phyloP scores from a whole-genome alignment of 1,284 basidiomycete genomes.

The Takashimella koratensis region DNA sequence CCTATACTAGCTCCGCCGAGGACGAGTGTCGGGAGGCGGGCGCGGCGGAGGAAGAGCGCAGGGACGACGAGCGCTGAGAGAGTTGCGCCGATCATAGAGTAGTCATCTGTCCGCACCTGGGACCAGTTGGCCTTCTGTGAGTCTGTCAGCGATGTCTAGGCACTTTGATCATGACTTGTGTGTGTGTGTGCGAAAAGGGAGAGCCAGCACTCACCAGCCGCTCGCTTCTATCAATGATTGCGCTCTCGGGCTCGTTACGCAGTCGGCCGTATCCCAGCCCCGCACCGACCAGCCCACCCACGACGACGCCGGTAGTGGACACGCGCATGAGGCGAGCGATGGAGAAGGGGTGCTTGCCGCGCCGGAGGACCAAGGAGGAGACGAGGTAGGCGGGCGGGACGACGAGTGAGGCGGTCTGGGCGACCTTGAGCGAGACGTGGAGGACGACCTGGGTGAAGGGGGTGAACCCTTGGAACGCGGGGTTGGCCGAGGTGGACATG shows the following conservation, averaged over 20 bases:
- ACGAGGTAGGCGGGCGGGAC: constrained; percentile 41
- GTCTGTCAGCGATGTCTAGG: background rate
- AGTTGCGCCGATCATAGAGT: constrained; percentile 42
- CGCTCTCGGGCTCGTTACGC: constrained; percentile 24
- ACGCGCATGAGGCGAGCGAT: constrained; percentile 28
- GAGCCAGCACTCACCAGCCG: constrained; percentile 36
- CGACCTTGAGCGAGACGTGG: constrained; percentile 33
- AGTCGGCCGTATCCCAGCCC: constrained; percentile 27
- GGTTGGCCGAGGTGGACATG: constrained; percentile 36
- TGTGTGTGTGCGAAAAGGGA: background rate
- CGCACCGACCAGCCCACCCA: constrained; percentile 23
- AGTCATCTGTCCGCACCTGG: constrained; percentile 45
- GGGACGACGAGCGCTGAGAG: constrained; percentile 39
- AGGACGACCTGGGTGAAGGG: constrained; percentile 30
- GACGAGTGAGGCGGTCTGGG: constrained; percentile 38
- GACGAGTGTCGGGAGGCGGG: constrained; percentile 31
- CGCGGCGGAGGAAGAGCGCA: constrained; percentile 41
- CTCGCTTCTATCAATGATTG: constrained; percentile 27
- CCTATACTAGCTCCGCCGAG: constrained; percentile 44
- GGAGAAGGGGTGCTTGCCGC: constrained; percentile 29
- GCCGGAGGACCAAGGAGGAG: constrained; percentile 21
- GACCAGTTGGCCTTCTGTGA: constrained; percentile 26
- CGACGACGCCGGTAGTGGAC: constrained; percentile 14
- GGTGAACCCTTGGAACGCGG: constrained; percentile 20
- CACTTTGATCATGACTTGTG: background rate